Percentiles rank a stretch among this genome's conserved stretches.
Evolutionary conservation across 768 basidiomycete genomes (phyloP).

Genomic region (Sporobolomyces roseus): DNA sequence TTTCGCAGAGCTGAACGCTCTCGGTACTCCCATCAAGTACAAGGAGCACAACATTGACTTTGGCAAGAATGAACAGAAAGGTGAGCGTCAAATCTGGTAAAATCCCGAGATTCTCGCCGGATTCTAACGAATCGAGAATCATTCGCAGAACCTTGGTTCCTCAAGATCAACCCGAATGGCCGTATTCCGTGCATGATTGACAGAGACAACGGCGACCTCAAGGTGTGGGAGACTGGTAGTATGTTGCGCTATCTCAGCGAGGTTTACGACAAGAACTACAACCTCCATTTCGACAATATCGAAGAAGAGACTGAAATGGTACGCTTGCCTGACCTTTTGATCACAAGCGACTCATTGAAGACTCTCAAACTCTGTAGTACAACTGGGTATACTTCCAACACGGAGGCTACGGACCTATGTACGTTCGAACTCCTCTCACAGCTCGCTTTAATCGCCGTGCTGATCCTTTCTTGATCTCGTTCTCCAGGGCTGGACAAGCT

Average conservation of each 20-base stretch:
- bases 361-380: slow-evolving; percentile 47
- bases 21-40: slow-evolving; percentile 18
- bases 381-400: slow-evolving; percentile 83
- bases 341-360: neutral
- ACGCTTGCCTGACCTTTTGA: neutral
- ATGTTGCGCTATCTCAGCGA: slow-evolving; percentile 73
- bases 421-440: too few relatives aligned
- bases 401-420: neutral
- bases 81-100: too few relatives aligned
- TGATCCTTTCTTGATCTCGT: neutral
- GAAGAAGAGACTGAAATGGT: slow-evolving; percentile 33
- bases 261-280: slow-evolving; percentile 71
- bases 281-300: slow-evolving; percentile 46
- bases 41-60: slow-evolving; percentile 55
- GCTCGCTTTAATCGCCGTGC: too few relatives aligned
- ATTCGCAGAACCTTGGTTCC: slow-evolving; percentile 1
- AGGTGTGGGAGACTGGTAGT: slow-evolving; percentile 57
- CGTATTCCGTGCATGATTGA: slow-evolving; percentile 49
- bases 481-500: too few relatives aligned
- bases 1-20: slow-evolving; percentile 19
- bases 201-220: slow-evolving; percentile 45
- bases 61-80: slow-evolving; percentile 68
- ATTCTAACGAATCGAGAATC: too few relatives aligned
- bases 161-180: slow-evolving; percentile 46
- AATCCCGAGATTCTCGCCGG: too few relatives aligned